Evolutionary conservation across 2,329 filamentous ascomycete genomes (phyloP), one percentile per base, ranked within the genome.

Genomic region (Trichoderma sp.): DNA sequence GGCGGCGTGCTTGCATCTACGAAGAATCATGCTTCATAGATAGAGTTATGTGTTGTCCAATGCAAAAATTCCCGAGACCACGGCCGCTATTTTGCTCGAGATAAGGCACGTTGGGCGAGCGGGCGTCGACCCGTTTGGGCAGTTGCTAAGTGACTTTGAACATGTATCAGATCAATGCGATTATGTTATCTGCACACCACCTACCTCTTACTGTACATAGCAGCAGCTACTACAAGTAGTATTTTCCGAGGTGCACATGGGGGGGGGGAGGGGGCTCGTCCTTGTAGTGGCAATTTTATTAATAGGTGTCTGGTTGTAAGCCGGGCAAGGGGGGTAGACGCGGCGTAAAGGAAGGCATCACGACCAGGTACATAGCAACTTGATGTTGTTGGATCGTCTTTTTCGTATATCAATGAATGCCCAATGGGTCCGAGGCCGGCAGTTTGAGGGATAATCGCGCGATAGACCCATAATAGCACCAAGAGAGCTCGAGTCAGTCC

Each of bases 91-190:
- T 64, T 27, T n/a, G 59, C 29, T 73, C 9, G 41, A 73, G 69
- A 73, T 73, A 73, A 73, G 59, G 69, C 69, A 56, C n/a, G 41
- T 29, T 73, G 41, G 41, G 60, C 16, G 35, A 38, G 60, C 69
- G 69, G 69, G 14, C 29, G 41, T 73, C 31, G 60, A 29, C 69
- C 69, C 69, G 21, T 73, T 73, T 73, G 69, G 69, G 69, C 69
- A 73, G 69, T 45, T 73, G 69, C 29, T 73, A 73, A 56, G n/a
- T 29, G 24, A 38, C 53, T 41, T 41, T 41, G 21, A 21, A 35
- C 14, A 27, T 7, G 33, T 24, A 29, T 27, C 60, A 63, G 60
- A 63, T 72, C 29, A 35, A 72, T 72, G n/a, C 38, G 9, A 33
- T 63, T 72, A 35, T 53, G 69, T 41, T 35, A 73, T 73, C 60